Evolutionary conservation across 2,329 filamentous ascomycete species (phyloP).

Genomic region (Trichophaea hybrida): DNA sequence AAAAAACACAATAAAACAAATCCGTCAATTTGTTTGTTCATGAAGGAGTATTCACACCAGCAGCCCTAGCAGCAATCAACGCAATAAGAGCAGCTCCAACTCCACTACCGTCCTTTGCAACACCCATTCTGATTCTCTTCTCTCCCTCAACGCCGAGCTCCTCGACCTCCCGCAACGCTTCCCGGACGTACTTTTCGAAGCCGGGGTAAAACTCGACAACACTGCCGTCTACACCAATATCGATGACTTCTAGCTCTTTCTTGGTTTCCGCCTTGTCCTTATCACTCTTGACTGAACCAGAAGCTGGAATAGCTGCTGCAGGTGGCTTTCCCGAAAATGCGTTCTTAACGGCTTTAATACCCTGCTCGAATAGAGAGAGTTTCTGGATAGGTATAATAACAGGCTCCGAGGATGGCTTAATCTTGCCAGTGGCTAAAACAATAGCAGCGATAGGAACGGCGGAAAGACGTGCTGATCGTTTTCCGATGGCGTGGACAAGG

Average conservation of each 20-base stretch:
- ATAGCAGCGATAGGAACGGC: slow-evolving; percentile 79
- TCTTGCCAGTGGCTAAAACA: slow-evolving; percentile 62
- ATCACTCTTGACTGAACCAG: slow-evolving; percentile 3
- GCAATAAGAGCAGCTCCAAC: slow-evolving; percentile 94
- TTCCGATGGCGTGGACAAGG: slow-evolving; percentile 69
- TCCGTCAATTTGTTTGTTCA: neutral
- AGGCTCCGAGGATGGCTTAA: slow-evolving; percentile 37
- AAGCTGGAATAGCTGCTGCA: slow-evolving; percentile 21
- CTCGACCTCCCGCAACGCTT: slow-evolving; percentile 61
- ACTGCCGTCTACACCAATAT: slow-evolving; percentile 88
- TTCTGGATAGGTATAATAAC: slow-evolving; percentile 10
- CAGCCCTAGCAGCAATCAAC: slow-evolving; percentile 33
- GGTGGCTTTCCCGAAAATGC: slow-evolving; percentile 6
- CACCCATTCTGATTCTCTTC: slow-evolving; percentile 78
- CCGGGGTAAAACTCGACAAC: slow-evolving; percentile 91
- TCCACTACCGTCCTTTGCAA: slow-evolving; percentile 90
- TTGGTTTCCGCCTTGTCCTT: slow-evolving; percentile 24
- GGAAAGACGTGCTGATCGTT: slow-evolving; percentile 72
- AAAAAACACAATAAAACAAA: neutral
- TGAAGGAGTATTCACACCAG: neutral
- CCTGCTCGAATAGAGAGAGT: slow-evolving; percentile 29
- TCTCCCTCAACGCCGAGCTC: slow-evolving; percentile 66
- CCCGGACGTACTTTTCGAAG: slow-evolving; percentile 77
- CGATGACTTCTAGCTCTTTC: slow-evolving; percentile 57
- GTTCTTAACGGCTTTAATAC: slow-evolving; percentile 26